phyloP scores from a whole-genome alignment of 2,329 filamentous ascomycete species.

The Thielaviopsis punctulata region DNA sequence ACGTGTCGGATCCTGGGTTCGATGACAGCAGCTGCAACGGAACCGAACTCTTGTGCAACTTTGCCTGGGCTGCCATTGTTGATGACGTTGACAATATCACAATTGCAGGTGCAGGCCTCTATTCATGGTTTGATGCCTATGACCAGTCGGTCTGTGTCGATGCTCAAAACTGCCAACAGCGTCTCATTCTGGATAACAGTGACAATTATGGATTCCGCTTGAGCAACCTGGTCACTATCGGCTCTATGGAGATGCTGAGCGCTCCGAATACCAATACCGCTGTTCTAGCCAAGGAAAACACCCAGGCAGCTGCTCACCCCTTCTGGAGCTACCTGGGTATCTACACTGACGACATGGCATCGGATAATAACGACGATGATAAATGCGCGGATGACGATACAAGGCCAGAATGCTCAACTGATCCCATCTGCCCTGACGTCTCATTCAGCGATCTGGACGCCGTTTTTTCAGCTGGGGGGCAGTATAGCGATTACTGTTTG shows the following conservation, averaged over 20 bases:
- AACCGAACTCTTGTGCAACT: slow-evolving; percentile 7
- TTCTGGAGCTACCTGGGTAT: not conserved
- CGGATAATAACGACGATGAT: not conserved
- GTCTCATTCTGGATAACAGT: not conserved
- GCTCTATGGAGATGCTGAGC: not conserved
- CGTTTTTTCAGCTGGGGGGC: not conserved
- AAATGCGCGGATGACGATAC: not conserved
- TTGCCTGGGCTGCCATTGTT: slow-evolving; percentile 14
- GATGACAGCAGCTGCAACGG: not conserved
- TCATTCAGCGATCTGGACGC: not conserved
- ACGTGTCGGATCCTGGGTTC: slow-evolving; percentile 10
- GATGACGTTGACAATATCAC: slow-evolving; percentile 10
- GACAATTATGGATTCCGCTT: not conserved
- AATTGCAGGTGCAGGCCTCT: slow-evolving; percentile 15
- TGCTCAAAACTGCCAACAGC: slow-evolving; percentile 13
- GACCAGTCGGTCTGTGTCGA: slow-evolving; percentile 14
- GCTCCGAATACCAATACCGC: not conserved
- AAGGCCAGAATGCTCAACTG: not conserved
- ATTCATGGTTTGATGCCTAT: slow-evolving; percentile 15
- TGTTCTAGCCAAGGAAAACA: not conserved
- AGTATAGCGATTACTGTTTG: not conserved
- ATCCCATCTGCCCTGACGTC: not conserved
- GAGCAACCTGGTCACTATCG: not conserved
- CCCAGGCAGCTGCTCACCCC: not conserved
- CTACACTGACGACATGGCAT: not conserved